Evolutionary conservation across 495 filamentous ascomycete species (phyloP), one percentile per base, ranked within the genome.

Genomic region (Mytilinidion resinicola): DNA sequence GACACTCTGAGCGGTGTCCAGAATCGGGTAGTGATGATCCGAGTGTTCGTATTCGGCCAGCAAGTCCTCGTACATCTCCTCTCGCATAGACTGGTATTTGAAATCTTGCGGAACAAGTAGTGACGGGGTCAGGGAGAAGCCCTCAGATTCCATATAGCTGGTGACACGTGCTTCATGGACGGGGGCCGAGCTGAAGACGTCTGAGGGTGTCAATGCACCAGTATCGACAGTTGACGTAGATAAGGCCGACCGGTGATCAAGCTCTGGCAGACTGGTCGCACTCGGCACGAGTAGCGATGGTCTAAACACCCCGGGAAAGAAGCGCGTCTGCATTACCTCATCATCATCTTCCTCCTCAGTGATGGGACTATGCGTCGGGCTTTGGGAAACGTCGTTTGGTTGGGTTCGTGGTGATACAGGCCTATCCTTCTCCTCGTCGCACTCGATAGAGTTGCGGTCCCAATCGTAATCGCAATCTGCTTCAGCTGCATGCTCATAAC

Each of bases 391-490:
- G 25, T 30, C 25, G 25, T 30, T 30, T 30, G 25, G 25, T 6
- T 6, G 25, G 6, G 25, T 30, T 30, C 25, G 25, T 30, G 25
- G 25, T 30, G 25, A 30, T 30, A 30, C 25, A 30, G 25, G 25
- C 25, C 25, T 30, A n/a, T 7, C 20, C 9, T 56, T 55, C 14
- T 60, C 59, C 17, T 11, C 19, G 20, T 53, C 55, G 41, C 59
- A 38, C 12, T 33, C 53, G 15, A 43, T 39, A 10, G 59, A 66
- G 9, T 36, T 39, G 47, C 83, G 80, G 47, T 85, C 80, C 90
- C 90, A 96, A 58, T 93, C 87, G 61, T 91, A 96, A 62, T 96
- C 83, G 67, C 88, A 96, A 63, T 90, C 83, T 1, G 90, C 90
- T 70, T 96, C 92, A 8, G 87, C 89, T 47, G 85, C 89, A 70